Percentiles rank a stretch among this genome's conserved stretches.
Evolutionary conservation across 331 rosid genomes (phyloP).

Genomic region (Dryas integrifolia): DNA sequence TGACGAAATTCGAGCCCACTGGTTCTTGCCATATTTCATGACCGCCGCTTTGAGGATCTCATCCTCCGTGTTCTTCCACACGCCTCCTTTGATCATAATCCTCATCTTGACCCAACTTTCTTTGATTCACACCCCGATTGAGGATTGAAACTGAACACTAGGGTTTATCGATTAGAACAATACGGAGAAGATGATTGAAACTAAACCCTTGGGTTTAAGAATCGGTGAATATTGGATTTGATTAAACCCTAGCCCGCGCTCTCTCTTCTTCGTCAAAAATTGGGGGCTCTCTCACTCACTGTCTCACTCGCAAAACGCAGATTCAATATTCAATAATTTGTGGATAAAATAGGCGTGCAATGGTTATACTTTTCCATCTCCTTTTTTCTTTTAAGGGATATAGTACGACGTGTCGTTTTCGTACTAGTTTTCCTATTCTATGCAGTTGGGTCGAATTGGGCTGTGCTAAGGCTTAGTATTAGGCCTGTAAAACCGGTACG

Average conservation of each 20-base stretch:
- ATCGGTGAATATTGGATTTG: neutral
- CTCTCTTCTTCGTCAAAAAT: neutral
- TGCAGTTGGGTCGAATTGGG: no score
- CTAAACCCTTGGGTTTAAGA: neutral
- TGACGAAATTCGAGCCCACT: constrained; percentile 96
- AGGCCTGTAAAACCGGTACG: no score
- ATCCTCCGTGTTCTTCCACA: constrained; percentile 98
- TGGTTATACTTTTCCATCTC: no score
- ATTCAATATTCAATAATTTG: no score
- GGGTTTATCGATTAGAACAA: constrained; percentile 1
- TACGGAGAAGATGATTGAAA: neutral
- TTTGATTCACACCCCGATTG: constrained; percentile 7
- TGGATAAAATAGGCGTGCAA: neutral
- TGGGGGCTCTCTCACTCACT: neutral
- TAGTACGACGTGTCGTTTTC: no score
- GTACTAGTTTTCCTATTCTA: no score
- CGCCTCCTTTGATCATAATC: constrained; percentile 97
- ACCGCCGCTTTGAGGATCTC: constrained; percentile 97
- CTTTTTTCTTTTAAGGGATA: no score
- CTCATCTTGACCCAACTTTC: constrained; percentile 57
- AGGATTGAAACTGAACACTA: neutral
- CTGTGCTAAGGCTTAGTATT: no score
- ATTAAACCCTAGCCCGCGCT: constrained; percentile 30
- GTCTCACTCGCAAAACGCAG: neutral
- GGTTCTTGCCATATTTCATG: constrained; percentile 91